Conservation (phyloP, 2,329 filamentous ascomycete genomes). For the Tolypocladium tundrense region DNA sequence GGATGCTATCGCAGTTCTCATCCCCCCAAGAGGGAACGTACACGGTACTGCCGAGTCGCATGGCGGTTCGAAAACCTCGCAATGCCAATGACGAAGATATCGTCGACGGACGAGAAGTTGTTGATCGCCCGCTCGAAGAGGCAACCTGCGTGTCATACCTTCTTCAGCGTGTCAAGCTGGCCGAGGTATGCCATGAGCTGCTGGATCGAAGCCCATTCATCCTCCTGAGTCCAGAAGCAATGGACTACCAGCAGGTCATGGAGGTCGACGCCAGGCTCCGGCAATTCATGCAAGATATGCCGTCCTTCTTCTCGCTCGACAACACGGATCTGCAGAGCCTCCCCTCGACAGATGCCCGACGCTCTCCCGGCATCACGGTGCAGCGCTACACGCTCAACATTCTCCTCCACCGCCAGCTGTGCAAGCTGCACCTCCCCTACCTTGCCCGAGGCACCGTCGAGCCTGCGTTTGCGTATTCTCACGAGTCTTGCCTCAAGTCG, state of each 20-base stretch:
- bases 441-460: constrained; percentile 22
- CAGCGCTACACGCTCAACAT: constrained; percentile 23
- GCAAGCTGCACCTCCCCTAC: constrained; percentile 24
- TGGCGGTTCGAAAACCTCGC: constrained; percentile 25
- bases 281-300: constrained; percentile 16
- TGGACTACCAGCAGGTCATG: constrained; percentile 19
- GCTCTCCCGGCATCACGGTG: constrained; percentile 13
- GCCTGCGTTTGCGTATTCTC: constrained; percentile 19
- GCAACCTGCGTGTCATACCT: constrained; percentile 26
- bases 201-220: constrained; percentile 19
- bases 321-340: constrained; percentile 9
- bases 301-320: constrained; percentile 17
- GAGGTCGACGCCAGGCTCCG: constrained; percentile 20
- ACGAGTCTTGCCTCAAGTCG: constrained; percentile 19
- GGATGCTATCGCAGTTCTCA: constrained; percentile 25
- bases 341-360: constrained; percentile 11
- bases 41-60: constrained; percentile 25
- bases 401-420: constrained; percentile 21
- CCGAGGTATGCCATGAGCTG: constrained; percentile 24
- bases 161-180: constrained; percentile 25
- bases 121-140: constrained; percentile 18
- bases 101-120: constrained; percentile 13
- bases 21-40: constrained; percentile 25
- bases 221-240: constrained; percentile 16
- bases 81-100: constrained; percentile 29